Evolutionary conservation across 176 grass and related monocot species (phyloP), one percentile per base, ranked within the genome.

Genomic region (Paspalum notatum): DNA sequence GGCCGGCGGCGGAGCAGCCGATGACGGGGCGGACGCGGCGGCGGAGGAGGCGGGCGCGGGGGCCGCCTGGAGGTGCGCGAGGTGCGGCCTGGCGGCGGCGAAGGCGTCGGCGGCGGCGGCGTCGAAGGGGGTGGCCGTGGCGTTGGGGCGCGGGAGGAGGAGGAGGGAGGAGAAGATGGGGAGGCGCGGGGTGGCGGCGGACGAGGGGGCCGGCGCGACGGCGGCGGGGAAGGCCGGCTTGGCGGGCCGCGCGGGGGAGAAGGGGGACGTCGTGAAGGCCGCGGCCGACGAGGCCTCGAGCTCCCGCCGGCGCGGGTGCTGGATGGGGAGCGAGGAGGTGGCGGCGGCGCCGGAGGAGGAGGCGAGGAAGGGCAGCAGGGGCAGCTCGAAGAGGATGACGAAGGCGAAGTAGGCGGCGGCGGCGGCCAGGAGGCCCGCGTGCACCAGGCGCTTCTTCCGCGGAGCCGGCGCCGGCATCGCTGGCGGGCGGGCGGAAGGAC

Each of bases 151-250:
- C 1, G 20, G 87, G 71, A 81, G 87, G 10, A 89, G 39, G 48
- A 85, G 87, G 25, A 85, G 64, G 26, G 82, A 77, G 8, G 87
- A 89, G 77, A 89, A 85, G 82, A 85, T 85, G 47, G 87, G 71
- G 47, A 80, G 87, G 8, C 49, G 2, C 11, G 12, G 66, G 18
- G n/a, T n/a, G n/a, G 7, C 0, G 45, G 44, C 10, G 10, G 61
- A 4, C 20, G 51, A 4, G 4, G 74, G 5, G n/a, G 18, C 25
- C 39, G 87, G 71, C 0, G 87, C 25, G 10, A 76, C 80, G 0
- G 80, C 50, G 11, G 58, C 63, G 24, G 83, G 82, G 83, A 81
- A 82, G 11, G 83, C 72, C 1, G 48, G 71, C 0, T 75, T 84
- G 38, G 81, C 13, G 13, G 87, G 82, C 1, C 87, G 83, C 11